Percentiles rank a stretch among this genome's conserved stretches.
These are phyloP conservation scores for Camellia oleifera DNA, from an alignment of 179 eudicot species.

Conservation along the genomic window DNA sequence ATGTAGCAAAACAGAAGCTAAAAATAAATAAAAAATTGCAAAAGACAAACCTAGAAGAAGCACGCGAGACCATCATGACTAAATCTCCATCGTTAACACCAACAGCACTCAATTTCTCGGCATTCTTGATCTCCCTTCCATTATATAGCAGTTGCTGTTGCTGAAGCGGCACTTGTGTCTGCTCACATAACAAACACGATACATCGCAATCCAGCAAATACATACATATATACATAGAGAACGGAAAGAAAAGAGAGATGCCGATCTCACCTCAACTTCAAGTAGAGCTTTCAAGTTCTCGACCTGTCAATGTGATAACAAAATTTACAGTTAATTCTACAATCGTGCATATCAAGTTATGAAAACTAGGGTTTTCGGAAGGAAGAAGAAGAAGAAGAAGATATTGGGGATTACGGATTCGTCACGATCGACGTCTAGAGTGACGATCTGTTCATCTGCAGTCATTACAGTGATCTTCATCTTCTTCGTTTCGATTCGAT, in stretches of 20 bases:
- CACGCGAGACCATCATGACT: conserved; percentile 77
- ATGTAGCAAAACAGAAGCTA: background rate
- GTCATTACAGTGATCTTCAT: conserved; percentile 99
- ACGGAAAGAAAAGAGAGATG: background rate
- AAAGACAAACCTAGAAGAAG: conserved; percentile 43
- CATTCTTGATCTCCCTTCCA: conserved; percentile 89
- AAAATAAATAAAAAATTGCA: background rate
- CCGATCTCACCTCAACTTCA: conserved; percentile 80
- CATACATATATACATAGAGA: background rate
- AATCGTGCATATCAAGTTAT: background rate
- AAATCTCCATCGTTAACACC: conserved; percentile 90
- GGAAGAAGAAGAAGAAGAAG: background rate
- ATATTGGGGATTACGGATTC: conserved; percentile 59
- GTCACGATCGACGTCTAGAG: conserved; percentile 76
- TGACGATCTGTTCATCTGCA: conserved; percentile 73
- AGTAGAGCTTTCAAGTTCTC: conserved; percentile 96
- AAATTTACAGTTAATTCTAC: background rate
- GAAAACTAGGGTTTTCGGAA: conserved; percentile 14
- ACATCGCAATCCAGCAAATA: background rate
- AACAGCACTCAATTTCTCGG: conserved; percentile 64
- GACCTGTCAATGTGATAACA: conserved; percentile 43
- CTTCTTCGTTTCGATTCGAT: conserved; percentile 16
- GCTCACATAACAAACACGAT: conserved; percentile 13
- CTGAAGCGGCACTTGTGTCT: conserved; percentile 79
- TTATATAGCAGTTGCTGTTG: conserved; percentile 80